Conservation (phyloP, 768 basidiomycete genomes). For the Agaricus blazei region DNA sequence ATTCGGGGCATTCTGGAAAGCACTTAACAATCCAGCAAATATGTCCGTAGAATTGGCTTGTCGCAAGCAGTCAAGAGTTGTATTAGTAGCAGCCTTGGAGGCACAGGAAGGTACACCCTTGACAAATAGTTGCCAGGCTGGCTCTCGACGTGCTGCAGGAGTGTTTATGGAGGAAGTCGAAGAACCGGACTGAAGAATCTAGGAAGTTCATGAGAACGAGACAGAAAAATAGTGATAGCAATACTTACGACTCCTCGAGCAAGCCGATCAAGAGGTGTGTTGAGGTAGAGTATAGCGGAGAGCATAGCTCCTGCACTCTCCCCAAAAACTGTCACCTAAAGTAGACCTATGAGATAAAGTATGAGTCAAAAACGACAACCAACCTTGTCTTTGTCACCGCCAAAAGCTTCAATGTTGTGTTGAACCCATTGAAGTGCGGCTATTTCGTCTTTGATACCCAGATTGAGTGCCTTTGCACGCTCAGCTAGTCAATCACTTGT, state of each 20-base stretch:
- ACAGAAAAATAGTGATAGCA: background rate
- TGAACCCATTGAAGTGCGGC: constrained; percentile 52
- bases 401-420: constrained; percentile 52
- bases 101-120: constrained; percentile 29
- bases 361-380: background rate
- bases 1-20: constrained; percentile 12
- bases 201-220: background rate
- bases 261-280: constrained; percentile 24
- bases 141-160: constrained; percentile 22
- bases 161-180: constrained; percentile 29
- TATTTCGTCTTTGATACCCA: constrained; percentile 42
- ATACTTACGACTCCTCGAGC: constrained; percentile 27
- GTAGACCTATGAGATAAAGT: no score
- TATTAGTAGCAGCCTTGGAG: constrained; percentile 14
- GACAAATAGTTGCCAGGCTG: constrained; percentile 35
- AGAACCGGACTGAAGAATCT: constrained; percentile 40
- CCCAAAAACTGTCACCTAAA: constrained; percentile 46
- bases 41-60: constrained; percentile 21
- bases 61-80: constrained; percentile 31
- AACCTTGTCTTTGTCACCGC: constrained; percentile 42
- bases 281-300: constrained; percentile 34
- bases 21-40: constrained; percentile 14
- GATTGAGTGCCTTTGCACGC: constrained; percentile 32
- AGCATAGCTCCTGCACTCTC: constrained; percentile 50
- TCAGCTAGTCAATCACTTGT: constrained; percentile 20